Evolutionary conservation across 441 rosid species (phyloP).

Genomic region (Mallotus japonicus): DNA sequence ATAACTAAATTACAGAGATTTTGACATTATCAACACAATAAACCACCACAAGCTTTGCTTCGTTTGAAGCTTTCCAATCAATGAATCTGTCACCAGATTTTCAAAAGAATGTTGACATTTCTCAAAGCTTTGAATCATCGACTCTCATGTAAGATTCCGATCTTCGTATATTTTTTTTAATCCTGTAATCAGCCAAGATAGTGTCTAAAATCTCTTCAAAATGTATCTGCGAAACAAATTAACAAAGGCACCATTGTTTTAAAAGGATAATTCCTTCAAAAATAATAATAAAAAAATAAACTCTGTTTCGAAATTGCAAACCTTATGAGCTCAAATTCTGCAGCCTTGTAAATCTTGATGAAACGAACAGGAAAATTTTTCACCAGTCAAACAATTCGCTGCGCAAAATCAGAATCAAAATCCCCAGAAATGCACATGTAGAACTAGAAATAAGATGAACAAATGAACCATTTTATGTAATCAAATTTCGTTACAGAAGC

Average conservation of each 20-base stretch:
- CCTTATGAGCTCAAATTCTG: conserved; percentile 14
- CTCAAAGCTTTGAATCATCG: conserved; percentile 13
- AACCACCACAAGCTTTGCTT: conserved; percentile 18
- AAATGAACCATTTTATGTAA: conserved; percentile 11
- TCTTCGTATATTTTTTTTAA: conserved; percentile 13
- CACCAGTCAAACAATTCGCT: conserved; percentile 12
- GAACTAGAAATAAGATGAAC: background rate
- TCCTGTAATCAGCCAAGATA: background rate
- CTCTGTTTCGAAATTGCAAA: conserved; percentile 3
- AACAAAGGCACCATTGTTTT: conserved; percentile 1
- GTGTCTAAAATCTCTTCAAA: conserved; percentile 7
- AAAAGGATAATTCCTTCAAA: conserved; percentile 15
- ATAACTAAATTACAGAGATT: conserved; percentile 13
- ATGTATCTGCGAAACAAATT: conserved; percentile 33
- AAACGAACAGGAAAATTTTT: conserved; percentile 8
- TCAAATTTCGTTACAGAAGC: background rate
- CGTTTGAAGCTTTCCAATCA: conserved; percentile 8
- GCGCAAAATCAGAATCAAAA: conserved; percentile 7
- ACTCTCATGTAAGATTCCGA: conserved; percentile 25
- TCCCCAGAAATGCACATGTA: conserved; percentile 22
- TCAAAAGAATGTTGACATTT: conserved; percentile 32
- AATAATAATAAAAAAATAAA: background rate
- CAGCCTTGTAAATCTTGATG: conserved; percentile 10
- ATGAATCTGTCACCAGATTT: conserved; percentile 21
- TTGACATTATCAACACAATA: background rate